A percentile compares a stretch with the other conserved stretches of the same genome.
Evolutionary conservation across 495 filamentous ascomycete genomes (phyloP).

Genomic region (Schizothecium vesticola): DNA sequence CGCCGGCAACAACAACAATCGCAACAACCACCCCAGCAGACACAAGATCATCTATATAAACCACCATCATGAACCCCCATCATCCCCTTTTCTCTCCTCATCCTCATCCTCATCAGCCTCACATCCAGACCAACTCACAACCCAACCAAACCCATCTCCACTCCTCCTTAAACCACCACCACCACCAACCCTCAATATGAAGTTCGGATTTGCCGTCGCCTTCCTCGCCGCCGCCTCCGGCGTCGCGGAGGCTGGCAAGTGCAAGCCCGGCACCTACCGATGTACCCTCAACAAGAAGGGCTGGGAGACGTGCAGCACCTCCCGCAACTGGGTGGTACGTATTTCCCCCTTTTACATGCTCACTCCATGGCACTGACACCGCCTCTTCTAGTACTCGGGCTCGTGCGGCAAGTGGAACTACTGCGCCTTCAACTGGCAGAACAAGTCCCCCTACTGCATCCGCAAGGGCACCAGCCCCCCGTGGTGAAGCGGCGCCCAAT

Average conservation of each 20-base stretch:
- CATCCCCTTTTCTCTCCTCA: background rate
- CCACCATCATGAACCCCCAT: background rate
- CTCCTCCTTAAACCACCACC: background rate
- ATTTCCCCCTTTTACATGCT: background rate
- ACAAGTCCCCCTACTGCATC: slow-evolving; percentile 1
- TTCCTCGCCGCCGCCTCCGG: slow-evolving; percentile 13
- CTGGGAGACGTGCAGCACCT: slow-evolving; percentile 26
- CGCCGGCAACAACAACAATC: background rate
- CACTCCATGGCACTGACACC: too few species aligned
- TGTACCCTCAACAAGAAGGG: slow-evolving; percentile 21
- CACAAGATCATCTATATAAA: background rate
- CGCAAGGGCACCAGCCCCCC: background rate
- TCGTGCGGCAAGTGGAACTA: background rate
- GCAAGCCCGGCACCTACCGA: slow-evolving; percentile 24
- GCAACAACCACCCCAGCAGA: background rate
- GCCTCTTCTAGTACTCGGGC: background rate
- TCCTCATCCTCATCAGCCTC: background rate
- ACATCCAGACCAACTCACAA: background rate
- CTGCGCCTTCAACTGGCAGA: slow-evolving; percentile 17
- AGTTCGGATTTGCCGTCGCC: slow-evolving; percentile 18
- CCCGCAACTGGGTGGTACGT: slow-evolving; percentile 24
- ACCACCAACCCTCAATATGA: slow-evolving; percentile 17
- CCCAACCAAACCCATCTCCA: slow-evolving; percentile 1
- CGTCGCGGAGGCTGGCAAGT: slow-evolving; percentile 11
- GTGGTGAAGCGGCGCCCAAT: background rate